Conservation (phyloP, 768 basidiomycete genomes). For the Tulasnella sp. region DNA sequence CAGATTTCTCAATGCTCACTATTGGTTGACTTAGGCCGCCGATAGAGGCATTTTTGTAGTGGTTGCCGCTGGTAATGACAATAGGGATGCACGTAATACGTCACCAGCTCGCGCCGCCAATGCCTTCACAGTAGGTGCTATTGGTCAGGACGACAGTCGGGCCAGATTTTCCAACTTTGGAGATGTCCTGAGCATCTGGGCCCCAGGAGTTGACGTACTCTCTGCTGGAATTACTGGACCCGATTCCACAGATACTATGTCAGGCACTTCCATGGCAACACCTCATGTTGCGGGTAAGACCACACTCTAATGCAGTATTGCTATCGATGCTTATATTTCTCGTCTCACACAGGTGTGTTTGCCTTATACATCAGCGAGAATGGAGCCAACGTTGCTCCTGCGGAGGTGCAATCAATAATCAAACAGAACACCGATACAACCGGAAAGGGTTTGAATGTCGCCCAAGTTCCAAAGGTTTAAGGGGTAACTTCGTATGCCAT, state of each 20-base stretch:
- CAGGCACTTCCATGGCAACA: constrained; percentile 12
- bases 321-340: too few species aligned
- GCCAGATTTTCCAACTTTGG: constrained; percentile 17
- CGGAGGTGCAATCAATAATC: too few species aligned
- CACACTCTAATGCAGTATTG: too few species aligned
- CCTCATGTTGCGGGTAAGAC: constrained; percentile 15
- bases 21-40: not conserved
- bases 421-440: too few species aligned
- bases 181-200: constrained; percentile 15
- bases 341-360: too few species aligned
- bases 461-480: too few species aligned
- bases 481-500: too few species aligned
- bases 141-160: constrained; percentile 9
- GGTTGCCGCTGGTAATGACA: constrained; percentile 18
- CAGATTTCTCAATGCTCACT: not conserved
- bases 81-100: constrained; percentile 9
- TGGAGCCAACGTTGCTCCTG: too few species aligned
- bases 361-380: too few species aligned
- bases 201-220: constrained; percentile 12
- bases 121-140: constrained; percentile 18
- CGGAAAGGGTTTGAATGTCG: too few species aligned
- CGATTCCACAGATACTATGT: constrained; percentile 2
- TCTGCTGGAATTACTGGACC: constrained; percentile 9
- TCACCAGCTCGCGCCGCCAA: constrained; percentile 16
- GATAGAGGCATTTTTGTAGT: constrained; percentile 15